These are phyloP conservation scores for Bacterosira constricta DNA, from an alignment of 108 stramenopile species.

Conservation along the genomic window DNA sequence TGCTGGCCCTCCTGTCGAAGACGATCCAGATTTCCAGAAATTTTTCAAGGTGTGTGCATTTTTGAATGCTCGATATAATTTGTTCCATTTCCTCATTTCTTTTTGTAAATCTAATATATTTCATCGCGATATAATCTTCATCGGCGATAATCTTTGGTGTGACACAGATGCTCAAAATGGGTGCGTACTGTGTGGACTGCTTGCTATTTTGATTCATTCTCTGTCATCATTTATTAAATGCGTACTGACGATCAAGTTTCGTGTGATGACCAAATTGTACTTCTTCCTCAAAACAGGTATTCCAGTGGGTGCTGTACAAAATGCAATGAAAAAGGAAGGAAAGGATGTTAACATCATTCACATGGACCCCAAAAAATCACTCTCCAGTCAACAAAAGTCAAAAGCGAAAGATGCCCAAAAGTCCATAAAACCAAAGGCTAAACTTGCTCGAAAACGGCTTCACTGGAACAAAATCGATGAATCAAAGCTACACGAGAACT, in stretches of 20 bases:
- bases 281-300: too few species aligned
- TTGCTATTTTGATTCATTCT: too few species aligned
- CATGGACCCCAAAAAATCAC: slow-evolving; percentile 38
- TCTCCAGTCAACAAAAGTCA: slow-evolving; percentile 22
- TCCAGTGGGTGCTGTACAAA: slow-evolving; percentile 51
- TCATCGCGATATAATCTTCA: too few species aligned
- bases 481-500: slow-evolving; percentile 51
- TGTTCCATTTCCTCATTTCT: background rate
- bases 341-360: slow-evolving; percentile 45
- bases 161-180: slow-evolving; percentile 44
- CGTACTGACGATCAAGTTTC: too few species aligned
- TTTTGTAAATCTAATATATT: background rate
- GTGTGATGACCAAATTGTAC: too few species aligned
- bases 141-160: background rate
- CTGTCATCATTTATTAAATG: too few species aligned
- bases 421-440: slow-evolving; percentile 8
- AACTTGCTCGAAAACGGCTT: slow-evolving; percentile 53
- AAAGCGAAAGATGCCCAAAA: slow-evolving; percentile 9
- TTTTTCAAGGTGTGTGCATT: slow-evolving; percentile 42
- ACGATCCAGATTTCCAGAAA: slow-evolving; percentile 56
- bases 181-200: slow-evolving; percentile 19
- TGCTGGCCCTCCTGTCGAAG: slow-evolving; percentile 44
- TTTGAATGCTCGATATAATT: too few species aligned
- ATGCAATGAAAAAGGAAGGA: slow-evolving; percentile 45
- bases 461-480: slow-evolving; percentile 63